These are phyloP conservation scores for Suillus brevipes DNA, from an alignment of 768 basidiomycete genomes.

Conservation along the genomic window DNA sequence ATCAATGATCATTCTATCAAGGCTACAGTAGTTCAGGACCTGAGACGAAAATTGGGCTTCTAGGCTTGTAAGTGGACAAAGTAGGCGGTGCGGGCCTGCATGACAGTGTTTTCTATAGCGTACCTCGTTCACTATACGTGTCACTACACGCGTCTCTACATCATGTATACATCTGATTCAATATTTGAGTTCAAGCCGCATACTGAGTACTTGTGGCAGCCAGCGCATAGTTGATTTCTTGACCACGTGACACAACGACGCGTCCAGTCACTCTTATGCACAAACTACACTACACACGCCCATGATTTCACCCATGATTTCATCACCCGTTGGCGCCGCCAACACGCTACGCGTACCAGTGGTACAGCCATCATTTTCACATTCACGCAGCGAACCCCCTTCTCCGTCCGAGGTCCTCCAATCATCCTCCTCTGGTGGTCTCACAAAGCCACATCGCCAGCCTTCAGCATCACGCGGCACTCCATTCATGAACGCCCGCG, in stretches of 20 bases:
- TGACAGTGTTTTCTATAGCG: too few relatives aligned
- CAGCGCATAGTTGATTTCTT: slow-evolving; percentile 19
- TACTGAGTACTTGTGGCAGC: too few relatives aligned
- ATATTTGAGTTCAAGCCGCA: too few relatives aligned
- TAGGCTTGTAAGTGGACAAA: too few relatives aligned
- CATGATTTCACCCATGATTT: background rate
- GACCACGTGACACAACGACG: slow-evolving; percentile 26
- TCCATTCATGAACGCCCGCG: background rate
- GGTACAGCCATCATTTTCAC: background rate
- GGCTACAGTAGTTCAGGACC: background rate
- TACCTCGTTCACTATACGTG: too few relatives aligned
- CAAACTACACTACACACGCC: background rate
- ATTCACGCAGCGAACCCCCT: background rate
- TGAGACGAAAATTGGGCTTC: background rate
- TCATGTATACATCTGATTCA: too few relatives aligned
- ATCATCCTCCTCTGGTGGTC: background rate
- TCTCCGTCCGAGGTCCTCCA: background rate
- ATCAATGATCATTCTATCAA: slow-evolving; percentile 9
- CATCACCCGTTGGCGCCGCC: background rate
- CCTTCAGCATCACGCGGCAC: background rate
- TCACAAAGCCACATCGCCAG: slow-evolving; percentile 1
- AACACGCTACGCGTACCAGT: slow-evolving; percentile 1
- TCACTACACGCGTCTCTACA: too few relatives aligned
- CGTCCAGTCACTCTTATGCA: background rate
- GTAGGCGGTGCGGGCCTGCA: too few relatives aligned